Percentiles rank a stretch among this genome's conserved stretches.
Evolutionary conservation across 2,329 filamentous ascomycete species (phyloP).

Genomic region (Grosmannia huntii): DNA sequence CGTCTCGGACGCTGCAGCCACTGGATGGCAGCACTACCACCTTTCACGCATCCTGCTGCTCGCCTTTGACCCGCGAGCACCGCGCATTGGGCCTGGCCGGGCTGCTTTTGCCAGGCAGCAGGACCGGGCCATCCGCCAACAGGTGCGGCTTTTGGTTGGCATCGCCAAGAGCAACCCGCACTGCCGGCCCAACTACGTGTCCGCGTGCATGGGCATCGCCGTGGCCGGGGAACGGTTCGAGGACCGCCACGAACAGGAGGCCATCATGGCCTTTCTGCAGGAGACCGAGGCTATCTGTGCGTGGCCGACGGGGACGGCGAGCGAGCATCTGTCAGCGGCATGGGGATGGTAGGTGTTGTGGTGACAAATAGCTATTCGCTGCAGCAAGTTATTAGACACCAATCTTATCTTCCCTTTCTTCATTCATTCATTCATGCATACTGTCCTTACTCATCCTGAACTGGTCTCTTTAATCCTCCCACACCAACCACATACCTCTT

Average conservation of each 20-base stretch:
- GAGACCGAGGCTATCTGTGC: not conserved
- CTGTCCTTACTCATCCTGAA: too few species aligned
- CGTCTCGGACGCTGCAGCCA: not conserved
- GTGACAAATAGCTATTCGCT: too few species aligned
- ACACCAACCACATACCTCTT: too few species aligned
- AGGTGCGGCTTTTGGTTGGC: not conserved
- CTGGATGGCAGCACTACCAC: not conserved
- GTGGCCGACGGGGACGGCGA: not conserved
- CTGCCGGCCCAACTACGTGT: not conserved
- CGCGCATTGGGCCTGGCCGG: not conserved
- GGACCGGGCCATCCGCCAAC: not conserved
- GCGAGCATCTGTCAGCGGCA: not conserved
- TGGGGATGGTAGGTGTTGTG: not conserved
- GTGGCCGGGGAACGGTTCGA: slow-evolving; percentile 3
- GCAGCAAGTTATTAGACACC: too few species aligned
- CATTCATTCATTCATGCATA: too few species aligned
- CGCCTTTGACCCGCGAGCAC: slow-evolving; percentile 2
- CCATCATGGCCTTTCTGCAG: not conserved
- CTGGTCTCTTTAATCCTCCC: too few species aligned
- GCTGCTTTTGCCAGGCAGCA: not conserved
- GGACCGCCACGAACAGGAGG: not conserved
- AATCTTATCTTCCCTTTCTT: too few species aligned
- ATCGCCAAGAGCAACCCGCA: not conserved
- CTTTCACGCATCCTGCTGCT: not conserved
- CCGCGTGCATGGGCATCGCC: slow-evolving; percentile 1